Evolutionary conservation across 1,139 yeast species (phyloP).

Genomic region (Waltiozyma sp.): DNA sequence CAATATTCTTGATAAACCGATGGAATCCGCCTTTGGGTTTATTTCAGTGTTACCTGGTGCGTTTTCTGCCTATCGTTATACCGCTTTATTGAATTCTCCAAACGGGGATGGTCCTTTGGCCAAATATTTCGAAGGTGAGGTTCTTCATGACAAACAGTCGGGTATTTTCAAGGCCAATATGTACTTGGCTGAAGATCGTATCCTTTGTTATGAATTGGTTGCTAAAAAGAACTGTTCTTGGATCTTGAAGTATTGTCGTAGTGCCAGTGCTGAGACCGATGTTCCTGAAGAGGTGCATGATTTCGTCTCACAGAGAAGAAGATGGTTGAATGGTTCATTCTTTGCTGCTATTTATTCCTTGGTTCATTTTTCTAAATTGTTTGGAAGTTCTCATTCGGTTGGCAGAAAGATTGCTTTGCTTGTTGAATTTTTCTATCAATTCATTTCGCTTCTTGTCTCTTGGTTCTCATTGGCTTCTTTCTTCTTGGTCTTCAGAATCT

Average conservation of each 20-base stretch:
- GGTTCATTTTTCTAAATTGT: slow-evolving; percentile 59
- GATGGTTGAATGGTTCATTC: slow-evolving; percentile 95
- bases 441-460: slow-evolving; percentile 53
- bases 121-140: slow-evolving; percentile 90
- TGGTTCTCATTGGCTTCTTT: slow-evolving; percentile 81
- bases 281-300: slow-evolving; percentile 85
- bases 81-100: slow-evolving; percentile 56
- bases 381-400: slow-evolving; percentile 67
- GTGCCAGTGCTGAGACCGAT: slow-evolving; percentile 91
- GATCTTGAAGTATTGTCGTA: slow-evolving; percentile 81
- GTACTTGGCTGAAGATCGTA: slow-evolving; percentile 95
- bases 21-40: slow-evolving; percentile 82
- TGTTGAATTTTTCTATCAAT: slow-evolving; percentile 69
- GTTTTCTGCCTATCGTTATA: slow-evolving; percentile 76
- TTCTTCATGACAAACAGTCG: slow-evolving; percentile 46
- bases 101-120: slow-evolving; percentile 80
- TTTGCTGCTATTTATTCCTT: slow-evolving; percentile 87
- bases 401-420: slow-evolving; percentile 62
- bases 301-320: slow-evolving; percentile 81
- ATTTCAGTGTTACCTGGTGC: slow-evolving; percentile 91
- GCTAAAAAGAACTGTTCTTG: slow-evolving; percentile 71
- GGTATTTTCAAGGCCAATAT: slow-evolving; percentile 81
- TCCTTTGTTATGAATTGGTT: slow-evolving; percentile 84
- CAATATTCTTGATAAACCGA: slow-evolving; percentile 81
- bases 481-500: slow-evolving; percentile 68